Percentiles rank a stretch among this genome's conserved stretches.
Evolutionary conservation across 208 protist genomes (phyloP).

Genomic region (Borovskyia barvae): DNA sequence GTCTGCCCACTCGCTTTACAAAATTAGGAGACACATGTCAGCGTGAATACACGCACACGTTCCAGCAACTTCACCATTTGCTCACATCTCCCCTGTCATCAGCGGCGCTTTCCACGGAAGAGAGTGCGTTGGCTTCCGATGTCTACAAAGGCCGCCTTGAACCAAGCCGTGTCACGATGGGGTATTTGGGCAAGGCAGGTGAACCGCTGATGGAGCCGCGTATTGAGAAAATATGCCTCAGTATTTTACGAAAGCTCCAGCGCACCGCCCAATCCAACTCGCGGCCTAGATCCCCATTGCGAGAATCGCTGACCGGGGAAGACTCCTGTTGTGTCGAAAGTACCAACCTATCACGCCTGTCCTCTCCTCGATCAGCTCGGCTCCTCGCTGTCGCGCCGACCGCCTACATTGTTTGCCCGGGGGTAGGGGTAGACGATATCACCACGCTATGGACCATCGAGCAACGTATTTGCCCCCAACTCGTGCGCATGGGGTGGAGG

Average conservation of each 20-base stretch:
- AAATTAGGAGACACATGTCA: slow-evolving; percentile 25
- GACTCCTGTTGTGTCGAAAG: too few relatives aligned
- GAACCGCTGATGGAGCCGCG: slow-evolving; percentile 26
- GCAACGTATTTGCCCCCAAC: slow-evolving; percentile 1
- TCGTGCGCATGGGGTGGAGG: slow-evolving; percentile 12
- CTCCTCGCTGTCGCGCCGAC: background rate
- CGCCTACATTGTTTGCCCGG: slow-evolving; percentile 33
- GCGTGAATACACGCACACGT: slow-evolving; percentile 33
- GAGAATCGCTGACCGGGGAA: too few relatives aligned
- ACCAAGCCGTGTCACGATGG: slow-evolving; percentile 3
- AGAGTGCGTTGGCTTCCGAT: slow-evolving; percentile 4
- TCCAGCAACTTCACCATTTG: slow-evolving; percentile 18
- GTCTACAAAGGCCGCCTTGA: background rate
- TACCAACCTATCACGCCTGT: too few relatives aligned
- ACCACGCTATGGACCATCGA: slow-evolving; percentile 15
- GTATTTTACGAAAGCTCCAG: slow-evolving; percentile 7
- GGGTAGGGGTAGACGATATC: slow-evolving; percentile 28
- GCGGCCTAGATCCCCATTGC: too few relatives aligned
- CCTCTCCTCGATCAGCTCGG: background rate
- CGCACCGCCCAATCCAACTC: background rate
- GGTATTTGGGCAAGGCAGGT: slow-evolving; percentile 18
- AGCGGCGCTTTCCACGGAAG: too few relatives aligned
- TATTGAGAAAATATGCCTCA: slow-evolving; percentile 18
- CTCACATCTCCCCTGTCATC: slow-evolving; percentile 4
- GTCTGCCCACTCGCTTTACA: slow-evolving; percentile 18